Conservation (phyloP, 495 filamentous ascomycete species). For the Chaetomium fimeti region DNA sequence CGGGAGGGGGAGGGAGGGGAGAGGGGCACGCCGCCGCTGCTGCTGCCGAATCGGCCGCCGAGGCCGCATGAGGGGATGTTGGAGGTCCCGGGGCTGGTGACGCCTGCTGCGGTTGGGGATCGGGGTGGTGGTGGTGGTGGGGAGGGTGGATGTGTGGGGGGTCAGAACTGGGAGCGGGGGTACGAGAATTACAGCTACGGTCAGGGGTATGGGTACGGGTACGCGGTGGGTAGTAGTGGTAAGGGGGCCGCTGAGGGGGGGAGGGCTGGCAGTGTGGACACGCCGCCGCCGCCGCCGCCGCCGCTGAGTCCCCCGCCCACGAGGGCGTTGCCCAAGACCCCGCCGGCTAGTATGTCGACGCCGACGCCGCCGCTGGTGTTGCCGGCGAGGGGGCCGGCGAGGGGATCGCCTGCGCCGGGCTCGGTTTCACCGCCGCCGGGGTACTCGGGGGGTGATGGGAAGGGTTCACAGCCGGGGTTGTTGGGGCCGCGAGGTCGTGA, state of each 20-base stretch:
- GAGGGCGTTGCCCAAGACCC: conserved; percentile 16
- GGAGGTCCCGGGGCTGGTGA: conserved; percentile 36
- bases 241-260: neutral
- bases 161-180: neutral
- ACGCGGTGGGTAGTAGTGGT: neutral
- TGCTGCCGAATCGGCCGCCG: conserved; percentile 33
- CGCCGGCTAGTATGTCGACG: neutral
- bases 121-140: neutral
- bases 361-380: neutral
- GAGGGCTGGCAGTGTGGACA: neutral
- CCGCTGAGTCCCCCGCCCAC: conserved; percentile 29
- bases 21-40: neutral
- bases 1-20: too few relatives aligned
- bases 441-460: neutral
- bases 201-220: too few relatives aligned
- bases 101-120: conserved; percentile 20
- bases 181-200: too few relatives aligned
- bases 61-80: conserved; percentile 36
- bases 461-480: neutral
- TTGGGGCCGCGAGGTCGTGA: neutral
- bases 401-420: neutral
- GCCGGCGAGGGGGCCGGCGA: neutral
- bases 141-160: neutral
- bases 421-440: neutral
- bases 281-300: conserved; percentile 12